Conservation (phyloP, 495 filamentous ascomycete species). For the Letharia lupina region DNA sequence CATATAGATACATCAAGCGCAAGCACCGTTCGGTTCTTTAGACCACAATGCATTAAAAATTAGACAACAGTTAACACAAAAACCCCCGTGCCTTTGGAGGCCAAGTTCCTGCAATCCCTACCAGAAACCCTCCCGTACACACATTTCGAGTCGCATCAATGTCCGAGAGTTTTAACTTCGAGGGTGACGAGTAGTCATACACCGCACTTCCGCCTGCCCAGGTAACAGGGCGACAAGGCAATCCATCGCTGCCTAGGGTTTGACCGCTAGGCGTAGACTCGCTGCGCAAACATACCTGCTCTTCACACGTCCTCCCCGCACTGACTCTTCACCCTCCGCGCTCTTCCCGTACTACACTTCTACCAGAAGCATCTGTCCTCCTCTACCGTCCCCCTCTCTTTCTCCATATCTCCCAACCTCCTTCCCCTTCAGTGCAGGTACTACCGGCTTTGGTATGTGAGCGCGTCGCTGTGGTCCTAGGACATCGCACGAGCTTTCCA, state of each 20-base stretch:
- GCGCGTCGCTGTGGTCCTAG: neutral
- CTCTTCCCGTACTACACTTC: neutral
- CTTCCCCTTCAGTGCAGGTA: neutral
- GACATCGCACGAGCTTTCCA: neutral
- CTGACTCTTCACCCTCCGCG: neutral
- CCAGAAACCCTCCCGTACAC: neutral
- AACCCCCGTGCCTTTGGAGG: neutral
- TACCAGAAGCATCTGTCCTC: neutral
- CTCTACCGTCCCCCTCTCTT: neutral
- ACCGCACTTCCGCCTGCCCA: neutral
- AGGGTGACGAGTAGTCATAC: neutral
- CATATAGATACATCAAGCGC: neutral
- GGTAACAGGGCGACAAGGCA: neutral
- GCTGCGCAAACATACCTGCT: neutral
- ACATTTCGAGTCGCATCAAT: neutral
- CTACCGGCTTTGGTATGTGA: too few relatives aligned
- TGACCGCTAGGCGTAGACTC: neutral
- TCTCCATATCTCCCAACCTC: neutral
- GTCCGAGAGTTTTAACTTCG: neutral
- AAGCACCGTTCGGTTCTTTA: neutral
- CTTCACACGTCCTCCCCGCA: neutral
- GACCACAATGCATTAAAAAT: neutral
- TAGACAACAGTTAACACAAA: neutral
- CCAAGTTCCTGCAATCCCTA: neutral
- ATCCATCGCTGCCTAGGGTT: neutral